phyloP scores from a whole-genome alignment of 2,329 filamentous ascomycete species.

The Fusarium sp. region DNA sequence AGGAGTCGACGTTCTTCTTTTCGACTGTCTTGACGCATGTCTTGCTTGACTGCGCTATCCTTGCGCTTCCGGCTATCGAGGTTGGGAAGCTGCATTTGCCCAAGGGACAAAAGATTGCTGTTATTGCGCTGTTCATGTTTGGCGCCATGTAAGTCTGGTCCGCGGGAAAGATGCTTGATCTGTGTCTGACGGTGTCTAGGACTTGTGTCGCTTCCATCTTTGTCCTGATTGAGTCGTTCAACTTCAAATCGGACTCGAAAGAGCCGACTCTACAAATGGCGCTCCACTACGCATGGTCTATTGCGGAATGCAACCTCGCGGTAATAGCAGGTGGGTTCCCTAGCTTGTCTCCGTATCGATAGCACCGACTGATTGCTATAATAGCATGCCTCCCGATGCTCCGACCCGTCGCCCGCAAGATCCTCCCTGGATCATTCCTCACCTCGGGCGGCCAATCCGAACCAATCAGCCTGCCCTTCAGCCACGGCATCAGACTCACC shows the following conservation, averaged over 20 bases:
- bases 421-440: slow-evolving; percentile 42
- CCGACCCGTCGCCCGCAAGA: slow-evolving; percentile 36
- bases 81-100: slow-evolving; percentile 52
- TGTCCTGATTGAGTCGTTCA: slow-evolving; percentile 45
- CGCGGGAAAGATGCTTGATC: too few species aligned
- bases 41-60: slow-evolving; percentile 52
- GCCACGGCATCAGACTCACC: slow-evolving; percentile 35
- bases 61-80: slow-evolving; percentile 52
- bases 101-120: slow-evolving; percentile 48
- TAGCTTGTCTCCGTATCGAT: too few species aligned
- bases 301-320: slow-evolving; percentile 50
- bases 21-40: slow-evolving; percentile 52
- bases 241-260: slow-evolving; percentile 39
- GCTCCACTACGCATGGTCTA: slow-evolving; percentile 49
- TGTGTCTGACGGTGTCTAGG: slow-evolving; percentile 1
- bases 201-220: slow-evolving; percentile 49
- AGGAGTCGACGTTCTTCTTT: slow-evolving; percentile 52
- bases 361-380: neutral
- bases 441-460: slow-evolving; percentile 28
- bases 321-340: slow-evolving; percentile 46
- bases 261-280: slow-evolving; percentile 48
- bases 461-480: slow-evolving; percentile 30
- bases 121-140: slow-evolving; percentile 50
- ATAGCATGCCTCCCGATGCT: slow-evolving; percentile 45
- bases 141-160: slow-evolving; percentile 45